Evolutionary conservation across 345 rosid species (phyloP).

Genomic region (Citrus inodora): DNA sequence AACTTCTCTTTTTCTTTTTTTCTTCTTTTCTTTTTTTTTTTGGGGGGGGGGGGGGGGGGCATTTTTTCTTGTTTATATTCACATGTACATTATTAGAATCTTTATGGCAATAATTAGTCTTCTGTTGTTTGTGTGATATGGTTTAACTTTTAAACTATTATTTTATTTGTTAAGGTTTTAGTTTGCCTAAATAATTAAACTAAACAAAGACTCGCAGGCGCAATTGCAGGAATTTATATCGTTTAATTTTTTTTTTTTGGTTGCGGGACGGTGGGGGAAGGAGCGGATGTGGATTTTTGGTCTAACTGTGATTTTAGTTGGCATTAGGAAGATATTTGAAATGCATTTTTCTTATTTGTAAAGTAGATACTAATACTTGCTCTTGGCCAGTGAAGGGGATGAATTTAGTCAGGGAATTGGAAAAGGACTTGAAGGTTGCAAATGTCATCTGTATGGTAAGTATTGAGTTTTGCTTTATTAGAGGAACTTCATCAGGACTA

Average conservation of each 20-base stretch:
- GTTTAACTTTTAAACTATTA: background rate
- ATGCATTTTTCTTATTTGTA: background rate
- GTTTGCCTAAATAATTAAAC: background rate
- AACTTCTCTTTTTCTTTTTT: background rate
- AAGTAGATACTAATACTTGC: conserved; percentile 30
- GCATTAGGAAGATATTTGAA: background rate
- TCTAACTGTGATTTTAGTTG: background rate
- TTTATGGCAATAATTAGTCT: background rate
- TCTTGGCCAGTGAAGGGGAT: conserved; percentile 99
- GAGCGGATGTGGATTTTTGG: background rate
- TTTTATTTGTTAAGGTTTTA: background rate
- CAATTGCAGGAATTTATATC: background rate
- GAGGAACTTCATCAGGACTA: background rate
- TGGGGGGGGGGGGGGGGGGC: background rate
- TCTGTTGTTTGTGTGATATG: background rate
- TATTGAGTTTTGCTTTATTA: conserved; percentile 4
- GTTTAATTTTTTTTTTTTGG: background rate
- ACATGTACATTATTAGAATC: background rate
- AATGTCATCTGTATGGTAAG: conserved; percentile 93
- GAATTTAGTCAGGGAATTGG: conserved; percentile 96
- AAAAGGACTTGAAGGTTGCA: conserved; percentile 94
- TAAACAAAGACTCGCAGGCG: background rate
- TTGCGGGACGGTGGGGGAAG: no score
- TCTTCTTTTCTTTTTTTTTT: background rate
- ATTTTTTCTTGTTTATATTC: background rate